Evolutionary conservation across 495 filamentous ascomycete genomes (phyloP).

Genomic region (Aspergillus nanangensis): DNA sequence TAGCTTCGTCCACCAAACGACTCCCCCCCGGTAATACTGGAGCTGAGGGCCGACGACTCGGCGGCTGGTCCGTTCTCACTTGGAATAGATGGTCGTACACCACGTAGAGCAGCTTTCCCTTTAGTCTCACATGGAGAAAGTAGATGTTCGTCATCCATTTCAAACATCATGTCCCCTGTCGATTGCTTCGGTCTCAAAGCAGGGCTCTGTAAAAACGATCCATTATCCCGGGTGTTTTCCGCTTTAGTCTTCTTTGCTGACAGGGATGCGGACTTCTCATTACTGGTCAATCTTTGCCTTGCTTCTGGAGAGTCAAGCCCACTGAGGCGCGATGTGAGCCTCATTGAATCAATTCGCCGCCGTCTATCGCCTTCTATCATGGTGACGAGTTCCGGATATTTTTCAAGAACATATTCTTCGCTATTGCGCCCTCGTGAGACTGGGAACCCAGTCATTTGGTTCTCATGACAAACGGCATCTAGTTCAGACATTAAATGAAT

Average conservation of each 20-base stretch:
- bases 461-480: conserved; percentile 71
- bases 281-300: conserved; percentile 38
- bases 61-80: conserved; percentile 18
- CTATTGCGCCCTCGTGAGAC: conserved; percentile 70
- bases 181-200: conserved; percentile 62
- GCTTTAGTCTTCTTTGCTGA: conserved; percentile 49
- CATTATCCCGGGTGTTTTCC: conserved; percentile 39
- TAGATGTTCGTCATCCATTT: conserved; percentile 79
- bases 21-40: conserved; percentile 24
- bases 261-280: conserved; percentile 51
- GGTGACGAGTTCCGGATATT: conserved; percentile 60
- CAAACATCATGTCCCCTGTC: conserved; percentile 77
- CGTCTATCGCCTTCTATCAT: conserved; percentile 48
- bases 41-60: conserved; percentile 24
- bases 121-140: conserved; percentile 23
- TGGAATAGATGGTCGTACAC: conserved; percentile 8
- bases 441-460: conserved; percentile 71
- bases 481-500: conserved; percentile 74
- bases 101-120: conserved; percentile 29
- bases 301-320: conserved; percentile 53
- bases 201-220: conserved; percentile 44
- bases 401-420: conserved; percentile 64
- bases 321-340: conserved; percentile 53
- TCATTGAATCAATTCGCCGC: conserved; percentile 54
- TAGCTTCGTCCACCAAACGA: conserved; percentile 28